Percentiles rank a stretch among this genome's conserved stretches.
Conservation (phyloP, 495 filamentous ascomycete species). For the Clavariopsis aquatica region DNA sequence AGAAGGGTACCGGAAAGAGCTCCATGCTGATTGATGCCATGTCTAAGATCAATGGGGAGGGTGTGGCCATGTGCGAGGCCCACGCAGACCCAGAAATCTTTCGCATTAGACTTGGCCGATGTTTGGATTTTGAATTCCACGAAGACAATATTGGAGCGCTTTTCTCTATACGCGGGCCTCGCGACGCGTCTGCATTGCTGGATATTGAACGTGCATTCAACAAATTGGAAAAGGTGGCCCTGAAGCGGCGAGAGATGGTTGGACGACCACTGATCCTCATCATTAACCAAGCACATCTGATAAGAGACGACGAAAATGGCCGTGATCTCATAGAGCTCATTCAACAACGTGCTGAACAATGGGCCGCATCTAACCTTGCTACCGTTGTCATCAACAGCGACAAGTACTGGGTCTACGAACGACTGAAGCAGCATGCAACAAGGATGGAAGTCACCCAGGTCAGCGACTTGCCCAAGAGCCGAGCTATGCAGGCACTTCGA, state of each 20-base stretch:
- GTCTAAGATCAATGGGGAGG: constrained; percentile 82
- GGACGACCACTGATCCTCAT: constrained; percentile 79
- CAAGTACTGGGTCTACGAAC: constrained; percentile 97
- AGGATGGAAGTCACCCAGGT: constrained; percentile 89
- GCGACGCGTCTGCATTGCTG: constrained; percentile 84
- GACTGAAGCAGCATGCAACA: constrained; percentile 83
- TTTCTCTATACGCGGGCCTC: constrained; percentile 89
- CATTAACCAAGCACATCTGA: constrained; percentile 85
- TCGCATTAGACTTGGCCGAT: constrained; percentile 85
- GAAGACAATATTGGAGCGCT: constrained; percentile 92
- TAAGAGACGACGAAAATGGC: constrained; percentile 88
- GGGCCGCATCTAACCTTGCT: constrained; percentile 85
- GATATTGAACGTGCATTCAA: constrained; percentile 97
- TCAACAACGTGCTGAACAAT: constrained; percentile 92
- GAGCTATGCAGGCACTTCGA: constrained; percentile 72
- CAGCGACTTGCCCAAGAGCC: constrained; percentile 71
- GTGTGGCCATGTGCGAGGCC: constrained; percentile 90
- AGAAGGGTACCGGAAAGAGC: constrained; percentile 95
- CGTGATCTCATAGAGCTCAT: constrained; percentile 89
- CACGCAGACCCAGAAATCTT: constrained; percentile 96
- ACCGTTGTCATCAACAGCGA: constrained; percentile 92
- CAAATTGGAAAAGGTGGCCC: constrained; percentile 93
- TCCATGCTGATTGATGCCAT: constrained; percentile 95
- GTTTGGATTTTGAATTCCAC: constrained; percentile 89
- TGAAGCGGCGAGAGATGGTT: constrained; percentile 57